Evolutionary conservation across 257 asterid species (phyloP), one percentile per base, ranked within the genome.

Genomic region (Anisodus acutangulus): DNA sequence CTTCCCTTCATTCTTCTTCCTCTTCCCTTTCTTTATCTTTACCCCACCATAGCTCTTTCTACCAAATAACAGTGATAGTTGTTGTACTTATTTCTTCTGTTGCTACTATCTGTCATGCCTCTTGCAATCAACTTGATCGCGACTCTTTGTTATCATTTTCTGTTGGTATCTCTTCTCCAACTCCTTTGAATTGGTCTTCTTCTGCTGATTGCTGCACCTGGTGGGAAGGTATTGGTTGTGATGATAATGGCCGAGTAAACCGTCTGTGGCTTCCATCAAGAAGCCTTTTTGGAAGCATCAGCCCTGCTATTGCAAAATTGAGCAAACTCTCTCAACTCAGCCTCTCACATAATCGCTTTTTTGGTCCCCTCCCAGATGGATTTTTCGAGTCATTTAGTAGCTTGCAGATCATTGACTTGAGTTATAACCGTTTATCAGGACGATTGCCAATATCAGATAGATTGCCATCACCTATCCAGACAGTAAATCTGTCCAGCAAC

Each of bases 201-300:
- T 71, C 93, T 4, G 37, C 26, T 13, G 97, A 96, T 80, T 96
- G 99, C 89, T 96, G 99, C 87, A 45, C 10, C 59, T 93, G 37
- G 26, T 68, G 99, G 99, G 98, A 96, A 78, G 99, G 99, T 10
- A 83, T 96, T 6, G 81, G 72, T 15, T 96, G 99, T 86, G 98
- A 96, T 66, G 86, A 49, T 35, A 85, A 57, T 7, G 95, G 89
- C 31, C 87, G 94, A 43, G 98, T 96, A 8, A 88, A 79, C 80
- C 16, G 81, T 57, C 89, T 96, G 8, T 87, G 71, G 90, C 94
- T 94, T 10, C 97, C 99, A 12, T 90, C 93, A 4, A 86, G 91
- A 60, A 93, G 94, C 84, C 92, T 96, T 12, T 70, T 31, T 0
- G 98, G 98, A 19, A 88, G 9, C 70, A 80, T 94, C 80, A 78